Evolutionary conservation across 2,329 filamentous ascomycete genomes (phyloP).

Genomic region (Penicillium brasilianum): DNA sequence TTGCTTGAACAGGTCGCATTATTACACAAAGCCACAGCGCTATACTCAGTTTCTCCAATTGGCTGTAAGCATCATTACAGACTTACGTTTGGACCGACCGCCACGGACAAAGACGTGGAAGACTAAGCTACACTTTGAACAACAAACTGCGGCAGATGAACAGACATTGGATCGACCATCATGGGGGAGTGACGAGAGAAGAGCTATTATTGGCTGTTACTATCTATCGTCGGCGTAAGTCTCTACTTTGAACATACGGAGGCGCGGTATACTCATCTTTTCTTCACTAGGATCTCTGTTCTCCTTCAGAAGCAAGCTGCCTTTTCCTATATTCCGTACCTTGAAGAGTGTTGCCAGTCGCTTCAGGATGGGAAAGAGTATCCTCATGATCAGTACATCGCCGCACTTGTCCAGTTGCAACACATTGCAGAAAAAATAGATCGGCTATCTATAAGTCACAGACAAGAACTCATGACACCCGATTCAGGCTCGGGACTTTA

Average conservation of each 20-base stretch:
- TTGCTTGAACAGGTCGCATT: slow-evolving; percentile 37
- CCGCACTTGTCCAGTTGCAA: slow-evolving; percentile 46
- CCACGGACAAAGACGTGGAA: slow-evolving; percentile 36
- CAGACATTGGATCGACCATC: slow-evolving; percentile 11
- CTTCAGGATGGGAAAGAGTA: slow-evolving; percentile 39
- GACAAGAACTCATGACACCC: slow-evolving; percentile 19
- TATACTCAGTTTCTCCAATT: slow-evolving; percentile 44
- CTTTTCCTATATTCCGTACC: slow-evolving; percentile 40
- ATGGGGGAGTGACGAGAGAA: slow-evolving; percentile 49
- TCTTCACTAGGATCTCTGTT: slow-evolving; percentile 39
- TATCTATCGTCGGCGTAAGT: slow-evolving; percentile 51
- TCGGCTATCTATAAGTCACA: slow-evolving; percentile 27
- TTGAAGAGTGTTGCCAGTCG: slow-evolving; percentile 46
- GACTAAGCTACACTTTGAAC: slow-evolving; percentile 21
- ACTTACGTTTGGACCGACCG: slow-evolving; percentile 38
- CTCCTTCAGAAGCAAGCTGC: slow-evolving; percentile 46
- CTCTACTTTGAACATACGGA: background rate
- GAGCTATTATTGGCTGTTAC: slow-evolving; percentile 52
- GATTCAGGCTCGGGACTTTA: slow-evolving; percentile 37
- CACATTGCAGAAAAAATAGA: slow-evolving; percentile 47
- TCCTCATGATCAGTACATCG: slow-evolving; percentile 43
- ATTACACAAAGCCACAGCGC: slow-evolving; percentile 39
- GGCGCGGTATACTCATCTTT: background rate
- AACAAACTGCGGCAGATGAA: slow-evolving; percentile 23
- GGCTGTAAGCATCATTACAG: slow-evolving; percentile 43